phyloP scores from a whole-genome alignment of 805 yeast species.

The Diddensiella transvaalensis region DNA sequence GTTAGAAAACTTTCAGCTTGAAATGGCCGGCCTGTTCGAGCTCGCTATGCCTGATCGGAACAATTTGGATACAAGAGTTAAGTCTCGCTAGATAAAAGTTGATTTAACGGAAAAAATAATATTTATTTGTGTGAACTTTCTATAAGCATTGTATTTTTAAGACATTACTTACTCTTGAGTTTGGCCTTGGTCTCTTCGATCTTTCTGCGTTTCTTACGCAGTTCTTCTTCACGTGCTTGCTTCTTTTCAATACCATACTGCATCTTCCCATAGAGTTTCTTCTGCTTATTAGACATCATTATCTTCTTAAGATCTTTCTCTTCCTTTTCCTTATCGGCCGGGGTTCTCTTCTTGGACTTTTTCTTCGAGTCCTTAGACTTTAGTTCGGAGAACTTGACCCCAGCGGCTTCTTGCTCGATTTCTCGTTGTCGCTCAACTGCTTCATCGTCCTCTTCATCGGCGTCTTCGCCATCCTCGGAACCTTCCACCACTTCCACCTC shows the following conservation, averaged over 20 bases:
- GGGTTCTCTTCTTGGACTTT: slow-evolving; percentile 34
- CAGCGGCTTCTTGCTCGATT: slow-evolving; percentile 85
- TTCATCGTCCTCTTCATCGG: slow-evolving; percentile 27
- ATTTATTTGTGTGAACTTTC: neutral
- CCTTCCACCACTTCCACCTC: slow-evolving; percentile 51
- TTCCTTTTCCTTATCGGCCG: slow-evolving; percentile 57
- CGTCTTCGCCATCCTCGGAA: slow-evolving; percentile 48
- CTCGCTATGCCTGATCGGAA: slow-evolving; percentile 74
- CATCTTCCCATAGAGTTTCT: slow-evolving; percentile 91
- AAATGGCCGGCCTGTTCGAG: slow-evolving; percentile 62
- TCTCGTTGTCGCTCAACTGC: slow-evolving; percentile 67
- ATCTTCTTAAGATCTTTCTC: slow-evolving; percentile 91
- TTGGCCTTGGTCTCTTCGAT: slow-evolving; percentile 30
- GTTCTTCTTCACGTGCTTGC: slow-evolving; percentile 68
- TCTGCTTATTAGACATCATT: slow-evolving; percentile 97
- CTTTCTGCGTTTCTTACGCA: slow-evolving; percentile 60
- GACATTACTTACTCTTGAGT: slow-evolving; percentile 12
- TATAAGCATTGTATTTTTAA: neutral
- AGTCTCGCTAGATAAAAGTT: slow-evolving; percentile 19
- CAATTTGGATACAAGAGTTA: slow-evolving; percentile 73
- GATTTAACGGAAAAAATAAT: neutral
- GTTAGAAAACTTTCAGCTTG: slow-evolving; percentile 58
- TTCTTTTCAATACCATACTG: slow-evolving; percentile 84
- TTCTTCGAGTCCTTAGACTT: slow-evolving; percentile 35
- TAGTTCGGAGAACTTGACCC: slow-evolving; percentile 67